A percentile compares a stretch with the other conserved stretches of the same genome.
phyloP scores from a whole-genome alignment of 192 early-diverging fungal species.

The Coemansia sp. region DNA sequence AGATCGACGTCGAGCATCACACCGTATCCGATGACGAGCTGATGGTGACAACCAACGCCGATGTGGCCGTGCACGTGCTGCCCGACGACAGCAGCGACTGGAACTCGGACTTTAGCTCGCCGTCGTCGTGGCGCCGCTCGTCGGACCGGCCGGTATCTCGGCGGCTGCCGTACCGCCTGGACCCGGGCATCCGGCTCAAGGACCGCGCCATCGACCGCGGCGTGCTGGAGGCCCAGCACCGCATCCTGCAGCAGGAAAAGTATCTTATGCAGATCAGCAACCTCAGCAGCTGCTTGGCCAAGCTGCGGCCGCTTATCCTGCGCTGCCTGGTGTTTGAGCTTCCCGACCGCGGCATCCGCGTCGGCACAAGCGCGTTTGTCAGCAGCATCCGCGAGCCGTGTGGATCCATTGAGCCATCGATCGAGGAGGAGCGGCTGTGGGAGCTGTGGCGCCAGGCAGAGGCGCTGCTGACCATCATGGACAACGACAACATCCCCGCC shows the following conservation, averaged over 20 bases:
- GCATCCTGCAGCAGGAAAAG: constrained; percentile 52
- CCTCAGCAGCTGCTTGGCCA: constrained; percentile 36
- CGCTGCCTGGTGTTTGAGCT: constrained; percentile 54
- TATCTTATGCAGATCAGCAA: constrained; percentile 50
- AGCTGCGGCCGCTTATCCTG: constrained; percentile 51
- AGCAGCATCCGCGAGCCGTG: constrained; percentile 41
- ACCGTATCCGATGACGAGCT: constrained; percentile 44
- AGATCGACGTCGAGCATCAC: constrained; percentile 28
- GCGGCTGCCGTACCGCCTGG: constrained; percentile 26
- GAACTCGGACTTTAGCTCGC: constrained; percentile 58
- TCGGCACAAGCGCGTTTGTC: constrained; percentile 46
- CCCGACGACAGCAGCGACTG: constrained; percentile 56
- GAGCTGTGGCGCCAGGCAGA: constrained; percentile 56
- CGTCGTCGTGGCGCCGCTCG: constrained; percentile 50
- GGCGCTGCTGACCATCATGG: constrained; percentile 55
- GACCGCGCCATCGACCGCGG: constrained; percentile 54
- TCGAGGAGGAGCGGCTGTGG: constrained; percentile 56
- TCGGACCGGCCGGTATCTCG: constrained; percentile 40
- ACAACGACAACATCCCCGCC: constrained; percentile 50
- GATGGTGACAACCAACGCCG: constrained; percentile 21
- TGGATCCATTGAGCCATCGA: constrained; percentile 52
- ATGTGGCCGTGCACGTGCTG: constrained; percentile 39
- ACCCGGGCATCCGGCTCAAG: constrained; percentile 36
- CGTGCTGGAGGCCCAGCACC: constrained; percentile 53
- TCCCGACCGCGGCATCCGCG: constrained; percentile 47